Base-by-base conservation (phyloP, 495 filamentous ascomycete species). In the Hapsidospora chrysogenum region DNA sequence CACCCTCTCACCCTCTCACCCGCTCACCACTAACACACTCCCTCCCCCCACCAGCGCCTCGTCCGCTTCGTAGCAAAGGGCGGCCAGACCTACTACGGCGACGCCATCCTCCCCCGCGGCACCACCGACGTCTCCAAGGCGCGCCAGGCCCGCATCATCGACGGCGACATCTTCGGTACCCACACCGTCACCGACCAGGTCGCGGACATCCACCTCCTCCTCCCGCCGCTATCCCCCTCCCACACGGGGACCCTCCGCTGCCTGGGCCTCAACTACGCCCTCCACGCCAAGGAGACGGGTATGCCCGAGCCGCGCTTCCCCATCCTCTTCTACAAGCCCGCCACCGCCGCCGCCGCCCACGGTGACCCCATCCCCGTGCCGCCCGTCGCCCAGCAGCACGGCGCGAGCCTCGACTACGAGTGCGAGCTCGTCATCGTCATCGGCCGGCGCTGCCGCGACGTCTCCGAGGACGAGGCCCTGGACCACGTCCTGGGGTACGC, bases 271-370 rank as follows among this genome's bases (percentile, higher is more conserved):
- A 89, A 92, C 55, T 92, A 92, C 48, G 76, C 72, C 30, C 59
- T 77, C 35, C 84, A 89, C 45, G 84, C 84, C 2, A 74, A 73
- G 45, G 84, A 89, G 63, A 60, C 70, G 15, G 15, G 22, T 16
- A 14, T 85, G 53, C 72, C 80, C 1, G 63, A 83, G 29, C 84
- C 84, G 11, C 71, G 74, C 46, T 82, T 70, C 36, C 84, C 84
- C 1, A 63, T 87, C 16, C 53, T 92, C 19, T 92, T 89, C 54
- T 85, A 80, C 58, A 92, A 92, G 58, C 82, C 84, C 9, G 45
- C 66, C 17, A 85, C 84, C 3, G 66, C 80, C 1, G 64, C 86
- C 26, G 47, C 70, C 0, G 80, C 80, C 0, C 84, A 81, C 2
- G 62, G 48, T 14, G 80, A 84, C 46, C 64, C 73, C 7, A 76